Percentiles rank a stretch among this genome's conserved stretches.
Conservation (phyloP, 2,329 filamentous ascomycete species). For the Bipolaris cookei region DNA sequence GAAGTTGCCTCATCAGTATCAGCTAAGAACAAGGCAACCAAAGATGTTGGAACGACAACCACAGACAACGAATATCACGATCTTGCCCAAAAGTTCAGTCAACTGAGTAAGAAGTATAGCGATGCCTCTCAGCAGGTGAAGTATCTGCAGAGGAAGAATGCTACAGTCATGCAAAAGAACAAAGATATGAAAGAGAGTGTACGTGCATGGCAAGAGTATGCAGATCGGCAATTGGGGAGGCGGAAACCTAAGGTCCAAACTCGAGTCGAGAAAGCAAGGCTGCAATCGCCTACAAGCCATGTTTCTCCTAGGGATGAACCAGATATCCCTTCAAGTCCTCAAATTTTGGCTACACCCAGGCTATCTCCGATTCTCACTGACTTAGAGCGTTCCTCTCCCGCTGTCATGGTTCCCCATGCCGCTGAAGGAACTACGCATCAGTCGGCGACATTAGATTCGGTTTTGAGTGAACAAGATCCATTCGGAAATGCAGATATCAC, state of each 20-base stretch:
- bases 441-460: background rate
- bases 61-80: constrained; percentile 35
- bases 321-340: constrained; percentile 33
- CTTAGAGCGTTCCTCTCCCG: constrained; percentile 27
- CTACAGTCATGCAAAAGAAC: constrained; percentile 44
- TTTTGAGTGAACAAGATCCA: background rate
- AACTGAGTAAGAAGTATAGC: constrained; percentile 42
- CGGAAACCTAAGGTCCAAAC: constrained; percentile 27
- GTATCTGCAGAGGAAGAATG: constrained; percentile 45
- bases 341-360: constrained; percentile 17
- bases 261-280: constrained; percentile 16
- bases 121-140: constrained; percentile 36
- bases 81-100: constrained; percentile 39
- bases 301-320: constrained; percentile 21
- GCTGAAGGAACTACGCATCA: background rate
- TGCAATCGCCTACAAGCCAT: constrained; percentile 8
- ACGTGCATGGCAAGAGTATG: constrained; percentile 48
- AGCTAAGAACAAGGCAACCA: constrained; percentile 2
- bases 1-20: background rate
- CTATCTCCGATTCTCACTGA: constrained; percentile 24
- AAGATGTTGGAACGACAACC: background rate
- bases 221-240: constrained; percentile 38
- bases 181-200: constrained; percentile 50
- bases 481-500: constrained; percentile 10
- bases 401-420: constrained; percentile 14